A percentile compares a stretch with the other conserved stretches of the same genome.
These are phyloP conservation scores for Globisporangium lucens DNA, from an alignment of 352 stramenopile species.

Conservation along the genomic window DNA sequence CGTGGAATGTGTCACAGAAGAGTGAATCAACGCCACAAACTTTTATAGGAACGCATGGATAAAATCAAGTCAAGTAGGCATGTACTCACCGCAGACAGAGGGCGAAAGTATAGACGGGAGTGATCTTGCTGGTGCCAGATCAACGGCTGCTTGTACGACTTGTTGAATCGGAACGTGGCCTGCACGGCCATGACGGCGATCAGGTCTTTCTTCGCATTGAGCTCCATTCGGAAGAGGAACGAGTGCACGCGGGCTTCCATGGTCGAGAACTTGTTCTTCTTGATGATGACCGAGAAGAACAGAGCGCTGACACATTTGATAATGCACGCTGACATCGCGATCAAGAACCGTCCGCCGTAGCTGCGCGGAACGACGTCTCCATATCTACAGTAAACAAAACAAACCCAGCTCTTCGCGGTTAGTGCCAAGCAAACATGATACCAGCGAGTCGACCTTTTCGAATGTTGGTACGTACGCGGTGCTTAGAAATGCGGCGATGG, in stretches of 20 bases:
- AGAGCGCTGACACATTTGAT: constrained; percentile 38
- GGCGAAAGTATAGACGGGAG: constrained; percentile 52
- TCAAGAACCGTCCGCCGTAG: constrained; percentile 23
- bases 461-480: constrained; percentile 28
- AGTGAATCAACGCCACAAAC: background rate
- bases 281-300: constrained; percentile 60
- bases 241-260: constrained; percentile 64
- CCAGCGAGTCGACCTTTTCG: background rate
- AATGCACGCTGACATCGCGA: constrained; percentile 28
- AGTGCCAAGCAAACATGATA: too few species aligned
- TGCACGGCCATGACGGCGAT: constrained; percentile 67
- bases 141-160: constrained; percentile 58
- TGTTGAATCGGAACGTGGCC: constrained; percentile 61
- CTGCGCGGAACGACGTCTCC: constrained; percentile 38
- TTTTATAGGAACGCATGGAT: background rate
- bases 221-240: constrained; percentile 62
- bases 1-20: background rate
- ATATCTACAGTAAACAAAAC: constrained; percentile 21
- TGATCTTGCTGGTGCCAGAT: constrained; percentile 61
- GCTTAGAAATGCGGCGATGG: constrained; percentile 43
- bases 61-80: background rate
- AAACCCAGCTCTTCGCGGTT: background rate
- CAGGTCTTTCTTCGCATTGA: constrained; percentile 58
- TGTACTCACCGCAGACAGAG: constrained; percentile 42
- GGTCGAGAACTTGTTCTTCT: constrained; percentile 55